These are phyloP conservation scores for Urostyla sp. DNA, from an alignment of 73 alveolate genomes.

Conservation along the genomic window DNA sequence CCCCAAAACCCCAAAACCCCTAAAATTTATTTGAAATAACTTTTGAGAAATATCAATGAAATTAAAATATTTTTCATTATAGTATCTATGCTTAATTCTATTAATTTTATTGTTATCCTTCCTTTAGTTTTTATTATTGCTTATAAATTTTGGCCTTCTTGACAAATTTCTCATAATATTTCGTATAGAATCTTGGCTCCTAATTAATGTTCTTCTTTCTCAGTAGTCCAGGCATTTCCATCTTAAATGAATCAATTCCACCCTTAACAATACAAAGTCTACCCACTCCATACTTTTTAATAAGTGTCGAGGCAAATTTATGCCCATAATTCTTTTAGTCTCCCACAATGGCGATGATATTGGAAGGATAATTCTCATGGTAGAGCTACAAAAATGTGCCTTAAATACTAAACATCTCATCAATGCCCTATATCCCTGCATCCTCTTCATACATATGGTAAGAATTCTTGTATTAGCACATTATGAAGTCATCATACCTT, in stretches of 20 bases:
- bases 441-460: slow-evolving; percentile 19
- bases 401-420: not conserved
- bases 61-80: too few species aligned
- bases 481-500: slow-evolving; percentile 6
- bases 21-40: too few species aligned
- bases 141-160: slow-evolving; percentile 42
- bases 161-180: slow-evolving; percentile 36
- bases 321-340: slow-evolving; percentile 30
- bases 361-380: slow-evolving; percentile 25
- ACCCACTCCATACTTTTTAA: not conserved
- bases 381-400: not conserved
- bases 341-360: slow-evolving; percentile 21
- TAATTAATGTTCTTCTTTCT: slow-evolving; percentile 24
- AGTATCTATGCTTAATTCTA: too few species aligned
- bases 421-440: not conserved
- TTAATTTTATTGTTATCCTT: too few species aligned
- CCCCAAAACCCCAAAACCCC: too few species aligned
- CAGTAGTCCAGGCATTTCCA: slow-evolving; percentile 27
- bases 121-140: too few species aligned
- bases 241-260: slow-evolving; percentile 40
- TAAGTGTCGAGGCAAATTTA: slow-evolving; percentile 1
- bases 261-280: slow-evolving; percentile 41
- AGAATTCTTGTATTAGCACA: not conserved
- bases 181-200: not conserved
- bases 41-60: too few species aligned